Conservation (phyloP, 2,329 filamentous ascomycete species). For the Metarhizium brunneum region DNA sequence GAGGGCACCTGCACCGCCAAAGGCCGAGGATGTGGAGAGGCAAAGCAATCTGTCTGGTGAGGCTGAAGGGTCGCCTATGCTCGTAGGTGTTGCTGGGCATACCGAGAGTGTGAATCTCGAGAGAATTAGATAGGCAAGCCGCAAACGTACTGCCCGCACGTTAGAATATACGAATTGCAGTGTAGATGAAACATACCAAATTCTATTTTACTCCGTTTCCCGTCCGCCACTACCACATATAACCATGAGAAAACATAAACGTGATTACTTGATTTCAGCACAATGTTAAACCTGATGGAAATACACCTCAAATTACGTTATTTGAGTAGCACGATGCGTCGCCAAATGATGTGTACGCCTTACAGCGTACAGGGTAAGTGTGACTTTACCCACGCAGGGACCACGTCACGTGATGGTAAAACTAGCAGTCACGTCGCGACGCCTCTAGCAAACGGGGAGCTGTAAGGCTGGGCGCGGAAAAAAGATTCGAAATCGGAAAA, state of each 20-base stretch:
- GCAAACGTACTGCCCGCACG: not conserved
- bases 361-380: not conserved
- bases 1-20: conserved; percentile 19
- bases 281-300: too few relatives aligned
- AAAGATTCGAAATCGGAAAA: conserved; percentile 19
- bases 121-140: conserved; percentile 3
- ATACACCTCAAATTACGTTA: too few relatives aligned
- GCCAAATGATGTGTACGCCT: too few relatives aligned
- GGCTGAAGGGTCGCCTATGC: conserved; percentile 31
- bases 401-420: conserved; percentile 17
- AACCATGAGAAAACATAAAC: too few relatives aligned
- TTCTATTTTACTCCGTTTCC: too few relatives aligned
- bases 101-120: conserved; percentile 10
- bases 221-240: too few relatives aligned
- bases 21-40: conserved; percentile 25
- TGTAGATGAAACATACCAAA: too few relatives aligned
- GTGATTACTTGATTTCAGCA: too few relatives aligned
- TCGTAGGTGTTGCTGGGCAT: conserved; percentile 21
- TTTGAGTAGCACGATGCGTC: too few relatives aligned
- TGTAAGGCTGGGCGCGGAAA: conserved; percentile 13
- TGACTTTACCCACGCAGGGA: not conserved
- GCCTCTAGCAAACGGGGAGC: conserved; percentile 15
- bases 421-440: conserved; percentile 13
- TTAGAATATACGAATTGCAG: too few relatives aligned
- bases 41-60: conserved; percentile 19